Conservation (phyloP, 495 filamentous ascomycete species). For the Aspergillus heteromorphus region DNA sequence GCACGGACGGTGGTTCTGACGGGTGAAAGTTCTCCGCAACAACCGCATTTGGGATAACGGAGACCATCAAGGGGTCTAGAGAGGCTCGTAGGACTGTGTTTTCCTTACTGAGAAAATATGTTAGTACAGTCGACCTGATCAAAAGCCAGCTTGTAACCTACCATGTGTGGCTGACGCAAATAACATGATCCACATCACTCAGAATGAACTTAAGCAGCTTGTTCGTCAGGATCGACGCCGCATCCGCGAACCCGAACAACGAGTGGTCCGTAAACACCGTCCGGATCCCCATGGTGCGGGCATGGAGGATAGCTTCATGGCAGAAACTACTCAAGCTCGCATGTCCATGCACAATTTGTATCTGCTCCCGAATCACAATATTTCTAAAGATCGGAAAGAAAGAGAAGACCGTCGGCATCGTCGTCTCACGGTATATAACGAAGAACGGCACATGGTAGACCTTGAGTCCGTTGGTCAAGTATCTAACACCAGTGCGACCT, state of each 20-base stretch:
- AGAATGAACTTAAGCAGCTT: conserved; percentile 93
- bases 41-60: conserved; percentile 94
- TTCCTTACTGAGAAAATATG: conserved; percentile 65
- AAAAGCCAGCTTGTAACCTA: conserved; percentile 24
- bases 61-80: conserved; percentile 93
- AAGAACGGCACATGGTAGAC: conserved; percentile 97
- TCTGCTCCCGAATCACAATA: conserved; percentile 86
- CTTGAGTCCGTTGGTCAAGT: conserved; percentile 95
- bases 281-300: conserved; percentile 88
- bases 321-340: conserved; percentile 86
- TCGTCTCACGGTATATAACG: conserved; percentile 88
- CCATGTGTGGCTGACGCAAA: conserved; percentile 98
- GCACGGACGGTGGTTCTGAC: conserved; percentile 44
- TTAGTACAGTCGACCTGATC: background rate
- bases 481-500: conserved; percentile 87
- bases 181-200: conserved; percentile 96
- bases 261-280: conserved; percentile 98
- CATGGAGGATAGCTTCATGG: conserved; percentile 92
- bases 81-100: conserved; percentile 95
- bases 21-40: conserved; percentile 95
- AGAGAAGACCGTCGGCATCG: conserved; percentile 96
- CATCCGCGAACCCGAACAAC: conserved; percentile 96
- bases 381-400: conserved; percentile 97
- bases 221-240: conserved; percentile 91
- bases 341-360: conserved; percentile 97